Evolutionary conservation across 306 rosid genomes (phyloP).

Genomic region (Medicago arabica): DNA sequence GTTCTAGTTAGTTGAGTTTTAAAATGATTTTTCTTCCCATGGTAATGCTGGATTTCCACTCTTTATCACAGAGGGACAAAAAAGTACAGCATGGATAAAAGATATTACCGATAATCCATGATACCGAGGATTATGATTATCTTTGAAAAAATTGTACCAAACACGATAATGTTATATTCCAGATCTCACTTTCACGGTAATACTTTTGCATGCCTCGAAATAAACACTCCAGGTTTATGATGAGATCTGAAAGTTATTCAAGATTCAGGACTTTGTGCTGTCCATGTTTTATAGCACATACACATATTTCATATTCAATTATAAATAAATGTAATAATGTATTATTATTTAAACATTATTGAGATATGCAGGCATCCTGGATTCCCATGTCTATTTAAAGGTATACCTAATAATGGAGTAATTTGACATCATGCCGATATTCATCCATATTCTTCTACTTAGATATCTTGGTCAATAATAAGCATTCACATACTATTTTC

Average conservation of each 20-base stretch:
- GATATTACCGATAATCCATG: background rate
- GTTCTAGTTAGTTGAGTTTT: slow-evolving; percentile 3
- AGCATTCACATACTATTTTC: slow-evolving; percentile 9
- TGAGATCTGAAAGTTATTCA: slow-evolving; percentile 21
- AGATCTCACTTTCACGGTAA: background rate
- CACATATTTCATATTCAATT: slow-evolving; percentile 18
- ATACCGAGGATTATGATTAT: background rate
- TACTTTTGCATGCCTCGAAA: background rate
- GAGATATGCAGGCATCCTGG: slow-evolving; percentile 2
- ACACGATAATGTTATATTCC: background rate
- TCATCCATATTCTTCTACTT: slow-evolving; percentile 24
- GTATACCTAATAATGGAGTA: slow-evolving; percentile 11
- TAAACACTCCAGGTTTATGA: background rate
- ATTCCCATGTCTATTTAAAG: slow-evolving; percentile 20
- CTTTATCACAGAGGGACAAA: background rate
- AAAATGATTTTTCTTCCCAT: slow-evolving; percentile 3
- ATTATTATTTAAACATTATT: slow-evolving; percentile 12
- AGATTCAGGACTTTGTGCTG: slow-evolving; percentile 29
- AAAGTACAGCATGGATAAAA: background rate
- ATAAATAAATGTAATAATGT: slow-evolving; percentile 9
- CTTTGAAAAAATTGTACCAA: background rate
- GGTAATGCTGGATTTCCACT: background rate
- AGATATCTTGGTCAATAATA: slow-evolving; percentile 11
- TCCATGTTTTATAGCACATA: slow-evolving; percentile 13
- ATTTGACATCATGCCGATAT: slow-evolving; percentile 9